These are phyloP conservation scores for Colletotrichum paranaense DNA, from an alignment of 2,329 filamentous ascomycete species.

Conservation along the genomic window DNA sequence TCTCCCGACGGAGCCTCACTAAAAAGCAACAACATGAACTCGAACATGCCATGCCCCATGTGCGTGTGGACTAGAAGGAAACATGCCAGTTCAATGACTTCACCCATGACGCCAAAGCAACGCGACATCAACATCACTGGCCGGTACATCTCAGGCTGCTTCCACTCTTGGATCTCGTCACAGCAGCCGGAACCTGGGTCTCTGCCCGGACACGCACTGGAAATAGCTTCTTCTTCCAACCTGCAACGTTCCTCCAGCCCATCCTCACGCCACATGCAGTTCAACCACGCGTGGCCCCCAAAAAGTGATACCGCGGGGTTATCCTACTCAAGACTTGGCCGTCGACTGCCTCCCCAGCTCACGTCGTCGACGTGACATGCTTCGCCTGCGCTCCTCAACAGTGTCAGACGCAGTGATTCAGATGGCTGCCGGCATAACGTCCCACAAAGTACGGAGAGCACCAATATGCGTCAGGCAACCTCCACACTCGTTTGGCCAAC, in stretches of 20 bases:
- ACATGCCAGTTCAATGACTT: neutral
- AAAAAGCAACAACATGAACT: conserved; percentile 24
- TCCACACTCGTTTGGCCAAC: conserved; percentile 15
- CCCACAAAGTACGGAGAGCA: conserved; percentile 1
- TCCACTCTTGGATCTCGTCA: neutral
- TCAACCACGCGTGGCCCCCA: neutral
- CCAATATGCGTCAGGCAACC: neutral
- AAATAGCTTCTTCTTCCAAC: neutral
- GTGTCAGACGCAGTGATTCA: neutral
- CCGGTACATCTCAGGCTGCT: neutral
- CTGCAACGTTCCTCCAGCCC: conserved; percentile 20
- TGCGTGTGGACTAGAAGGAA: neutral
- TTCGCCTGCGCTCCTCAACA: neutral
- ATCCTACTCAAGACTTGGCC: neutral
- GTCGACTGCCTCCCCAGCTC: neutral
- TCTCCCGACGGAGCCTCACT: conserved; percentile 23
- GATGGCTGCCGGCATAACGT: conserved; percentile 17
- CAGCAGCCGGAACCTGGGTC: neutral
- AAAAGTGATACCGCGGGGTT: neutral
- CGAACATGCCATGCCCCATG: neutral
- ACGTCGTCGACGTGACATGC: conserved; percentile 9
- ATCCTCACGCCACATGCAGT: neutral
- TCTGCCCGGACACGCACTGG: neutral
- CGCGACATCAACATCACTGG: neutral
- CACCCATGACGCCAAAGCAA: neutral